These are phyloP conservation scores for Suaeda aralocaspica DNA, from an alignment of 148 eudicot species.

Conservation along the genomic window DNA sequence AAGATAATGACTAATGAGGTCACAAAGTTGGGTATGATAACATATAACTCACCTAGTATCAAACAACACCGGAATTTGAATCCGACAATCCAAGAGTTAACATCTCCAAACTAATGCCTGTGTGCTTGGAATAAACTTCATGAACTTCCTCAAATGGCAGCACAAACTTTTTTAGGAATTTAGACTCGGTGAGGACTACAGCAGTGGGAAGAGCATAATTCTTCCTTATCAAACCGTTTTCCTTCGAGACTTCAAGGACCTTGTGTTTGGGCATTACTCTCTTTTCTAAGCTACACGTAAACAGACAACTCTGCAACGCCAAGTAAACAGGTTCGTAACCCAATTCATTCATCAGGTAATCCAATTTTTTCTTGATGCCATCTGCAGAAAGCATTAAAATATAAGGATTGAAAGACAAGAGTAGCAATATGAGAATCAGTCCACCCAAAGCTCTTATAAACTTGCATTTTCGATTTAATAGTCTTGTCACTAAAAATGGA, in stretches of 20 bases:
- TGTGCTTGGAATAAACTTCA: not conserved
- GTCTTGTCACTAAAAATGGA: too few relatives aligned
- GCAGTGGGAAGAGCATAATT: conserved; percentile 1
- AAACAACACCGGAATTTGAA: too few relatives aligned
- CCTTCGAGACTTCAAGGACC: conserved; percentile 19
- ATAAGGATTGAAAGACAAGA: conserved; percentile 12
- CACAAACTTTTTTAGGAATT: conserved; percentile 24
- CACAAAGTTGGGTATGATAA: too few relatives aligned
- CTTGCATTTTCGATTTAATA: conserved; percentile 18
- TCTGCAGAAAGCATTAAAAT: conserved; percentile 17
- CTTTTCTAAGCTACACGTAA: conserved; percentile 30
- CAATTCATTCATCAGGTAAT: conserved; percentile 31
- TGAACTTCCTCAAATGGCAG: conserved; percentile 24
- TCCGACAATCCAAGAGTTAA: too few relatives aligned
- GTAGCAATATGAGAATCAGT: conserved; percentile 17
- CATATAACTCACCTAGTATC: too few relatives aligned
- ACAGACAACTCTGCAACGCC: conserved; percentile 4
- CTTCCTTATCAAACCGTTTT: conserved; percentile 23
- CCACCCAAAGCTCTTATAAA: conserved; percentile 33
- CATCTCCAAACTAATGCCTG: not conserved
- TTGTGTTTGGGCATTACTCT: conserved; percentile 31
- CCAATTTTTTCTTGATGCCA: conserved; percentile 21
- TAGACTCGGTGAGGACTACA: conserved; percentile 8
- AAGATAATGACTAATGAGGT: too few relatives aligned
- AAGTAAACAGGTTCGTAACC: conserved; percentile 25